Evolutionary conservation across 495 filamentous ascomycete species (phyloP).

Genomic region (Xylaria longipes): DNA sequence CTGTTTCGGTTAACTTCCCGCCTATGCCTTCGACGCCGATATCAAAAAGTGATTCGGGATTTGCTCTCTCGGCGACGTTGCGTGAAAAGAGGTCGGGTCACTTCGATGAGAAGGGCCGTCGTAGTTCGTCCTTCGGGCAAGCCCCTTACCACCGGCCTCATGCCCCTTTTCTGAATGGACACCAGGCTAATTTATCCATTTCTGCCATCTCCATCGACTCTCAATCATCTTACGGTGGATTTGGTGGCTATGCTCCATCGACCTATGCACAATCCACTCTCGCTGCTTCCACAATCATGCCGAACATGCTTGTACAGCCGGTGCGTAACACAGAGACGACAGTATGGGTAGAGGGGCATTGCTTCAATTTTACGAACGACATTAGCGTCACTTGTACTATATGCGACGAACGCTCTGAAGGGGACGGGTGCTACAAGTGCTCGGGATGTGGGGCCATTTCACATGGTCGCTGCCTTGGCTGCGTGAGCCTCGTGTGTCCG

Average conservation of each 20-base stretch:
- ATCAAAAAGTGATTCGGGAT: constrained; percentile 89
- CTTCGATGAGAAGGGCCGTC: constrained; percentile 81
- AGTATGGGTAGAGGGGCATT: constrained; percentile 94
- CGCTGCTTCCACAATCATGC: constrained; percentile 98
- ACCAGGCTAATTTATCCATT: constrained; percentile 81
- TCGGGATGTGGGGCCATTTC: constrained; percentile 75
- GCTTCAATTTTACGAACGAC: constrained; percentile 76
- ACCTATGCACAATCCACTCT: constrained; percentile 95
- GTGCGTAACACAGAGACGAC: constrained; percentile 85
- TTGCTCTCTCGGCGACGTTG: constrained; percentile 80
- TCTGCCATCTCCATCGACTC: constrained; percentile 80
- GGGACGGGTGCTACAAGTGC: constrained; percentile 87
- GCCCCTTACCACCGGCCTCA: constrained; percentile 78
- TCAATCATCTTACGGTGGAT: constrained; percentile 67
- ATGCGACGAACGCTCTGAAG: constrained; percentile 86
- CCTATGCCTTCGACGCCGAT: constrained; percentile 73
- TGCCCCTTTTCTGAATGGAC: constrained; percentile 78
- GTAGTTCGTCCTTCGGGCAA: constrained; percentile 88
- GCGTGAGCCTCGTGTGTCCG: constrained; percentile 86
- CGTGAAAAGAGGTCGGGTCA: constrained; percentile 95
- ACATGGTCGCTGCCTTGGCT: constrained; percentile 80
- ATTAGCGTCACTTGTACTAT: constrained; percentile 75
- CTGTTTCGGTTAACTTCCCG: constrained; percentile 80
- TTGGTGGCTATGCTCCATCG: constrained; percentile 80
- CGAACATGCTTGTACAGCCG: constrained; percentile 83